Evolutionary conservation across 2,329 filamentous ascomycete genomes (phyloP).

Genomic region (Fusarium tuaranense): DNA sequence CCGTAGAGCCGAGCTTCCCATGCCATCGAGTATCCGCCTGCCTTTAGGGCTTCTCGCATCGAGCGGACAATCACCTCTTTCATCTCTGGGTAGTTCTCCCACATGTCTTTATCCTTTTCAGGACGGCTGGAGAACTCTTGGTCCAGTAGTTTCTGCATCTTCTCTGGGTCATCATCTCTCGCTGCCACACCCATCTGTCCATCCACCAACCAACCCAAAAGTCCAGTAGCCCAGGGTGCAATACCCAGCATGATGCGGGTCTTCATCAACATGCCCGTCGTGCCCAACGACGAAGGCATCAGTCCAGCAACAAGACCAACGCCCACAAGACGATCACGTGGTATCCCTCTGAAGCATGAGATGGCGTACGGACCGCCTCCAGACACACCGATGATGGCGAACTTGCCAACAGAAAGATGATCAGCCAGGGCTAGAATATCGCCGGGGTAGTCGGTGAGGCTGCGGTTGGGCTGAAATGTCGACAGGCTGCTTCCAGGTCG

Average conservation of each 20-base stretch:
- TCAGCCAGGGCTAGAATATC: conserved; percentile 10
- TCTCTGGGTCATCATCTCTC: conserved; percentile 20
- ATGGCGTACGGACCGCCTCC: conserved; percentile 30
- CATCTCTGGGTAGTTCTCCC: not conserved
- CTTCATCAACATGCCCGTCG: conserved; percentile 22
- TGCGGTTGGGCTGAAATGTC: conserved; percentile 22
- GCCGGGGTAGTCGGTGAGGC: conserved; percentile 11
- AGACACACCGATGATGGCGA: conserved; percentile 17
- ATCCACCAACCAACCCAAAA: conserved; percentile 18
- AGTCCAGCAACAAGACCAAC: conserved; percentile 16
- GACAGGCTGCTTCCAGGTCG: conserved; percentile 24
- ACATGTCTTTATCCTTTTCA: conserved; percentile 6
- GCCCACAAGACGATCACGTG: conserved; percentile 1
- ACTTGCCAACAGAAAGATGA: not conserved
- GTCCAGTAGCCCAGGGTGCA: conserved; percentile 7
- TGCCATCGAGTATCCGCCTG: conserved; percentile 11
- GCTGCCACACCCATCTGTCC: conserved; percentile 3
- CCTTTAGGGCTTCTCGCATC: conserved; percentile 15
- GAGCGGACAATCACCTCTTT: not conserved
- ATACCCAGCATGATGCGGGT: conserved; percentile 18
- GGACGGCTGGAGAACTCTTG: conserved; percentile 19
- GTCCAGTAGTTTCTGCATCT: conserved; percentile 11
- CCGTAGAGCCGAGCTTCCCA: conserved; percentile 28
- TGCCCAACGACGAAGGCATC: conserved; percentile 26
- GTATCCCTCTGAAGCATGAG: conserved; percentile 18